Conservation (phyloP, 805 yeast species). For the Saccharomycopsis schoenii region DNA sequence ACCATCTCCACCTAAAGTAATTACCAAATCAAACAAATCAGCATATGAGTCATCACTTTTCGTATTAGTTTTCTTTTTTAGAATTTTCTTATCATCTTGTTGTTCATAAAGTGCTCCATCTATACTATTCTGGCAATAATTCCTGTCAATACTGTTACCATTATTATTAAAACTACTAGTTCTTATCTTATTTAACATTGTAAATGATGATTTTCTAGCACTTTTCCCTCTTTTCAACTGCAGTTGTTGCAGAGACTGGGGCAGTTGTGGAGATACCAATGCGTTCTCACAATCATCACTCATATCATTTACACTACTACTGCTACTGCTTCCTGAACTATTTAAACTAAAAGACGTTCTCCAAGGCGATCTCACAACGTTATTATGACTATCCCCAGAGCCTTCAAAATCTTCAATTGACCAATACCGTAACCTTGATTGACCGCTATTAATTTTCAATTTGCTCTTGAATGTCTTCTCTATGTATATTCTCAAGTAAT, state of each 20-base stretch:
- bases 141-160: neutral
- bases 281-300: neutral
- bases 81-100: neutral
- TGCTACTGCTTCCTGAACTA: neutral
- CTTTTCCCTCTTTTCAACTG: neutral
- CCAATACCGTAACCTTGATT: slow-evolving; percentile 30
- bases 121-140: neutral
- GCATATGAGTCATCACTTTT: slow-evolving; percentile 15
- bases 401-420: slow-evolving; percentile 24
- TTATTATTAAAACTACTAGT: neutral
- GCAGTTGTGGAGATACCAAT: neutral
- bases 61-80: neutral
- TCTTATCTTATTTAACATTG: neutral
- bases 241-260: neutral
- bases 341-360: neutral
- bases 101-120: neutral
- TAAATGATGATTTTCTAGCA: neutral
- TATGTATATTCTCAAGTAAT: slow-evolving; percentile 49
- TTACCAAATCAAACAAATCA: slow-evolving; percentile 42
- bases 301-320: neutral
- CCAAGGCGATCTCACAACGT: neutral
- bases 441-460: neutral
- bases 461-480: slow-evolving; percentile 50
- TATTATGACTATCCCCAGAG: neutral
- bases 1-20: slow-evolving; percentile 67